Percentiles rank a stretch among this genome's conserved stretches.
Conservation (phyloP, 148 eudicot species). For the Vaccinium myrtillus region DNA sequence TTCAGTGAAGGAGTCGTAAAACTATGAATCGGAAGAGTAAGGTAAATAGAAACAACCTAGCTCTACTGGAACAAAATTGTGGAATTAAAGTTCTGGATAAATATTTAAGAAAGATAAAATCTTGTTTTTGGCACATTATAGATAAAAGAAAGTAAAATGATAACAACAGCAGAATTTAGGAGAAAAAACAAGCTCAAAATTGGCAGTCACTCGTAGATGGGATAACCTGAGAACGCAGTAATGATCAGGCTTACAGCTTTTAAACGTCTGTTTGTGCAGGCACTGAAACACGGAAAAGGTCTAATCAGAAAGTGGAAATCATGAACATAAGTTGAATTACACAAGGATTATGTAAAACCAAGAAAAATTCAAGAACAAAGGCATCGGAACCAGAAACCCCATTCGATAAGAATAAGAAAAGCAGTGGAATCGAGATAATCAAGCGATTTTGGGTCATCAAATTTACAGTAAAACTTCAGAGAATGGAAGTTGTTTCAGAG, state of each 20-base stretch:
- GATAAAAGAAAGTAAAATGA: neutral
- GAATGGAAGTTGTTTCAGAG: neutral
- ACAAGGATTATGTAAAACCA: neutral
- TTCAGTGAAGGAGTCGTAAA: neutral
- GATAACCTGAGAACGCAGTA: neutral
- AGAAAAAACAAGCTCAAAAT: neutral
- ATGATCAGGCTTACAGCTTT: neutral
- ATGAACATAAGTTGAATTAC: neutral
- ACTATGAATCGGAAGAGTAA: too few species aligned
- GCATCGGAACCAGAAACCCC: neutral
- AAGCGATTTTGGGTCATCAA: neutral
- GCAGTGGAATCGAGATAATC: neutral
- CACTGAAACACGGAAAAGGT: constrained; percentile 10
- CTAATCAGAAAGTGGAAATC: constrained; percentile 4
- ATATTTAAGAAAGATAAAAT: neutral
- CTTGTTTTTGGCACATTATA: neutral
- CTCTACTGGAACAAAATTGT: neutral
- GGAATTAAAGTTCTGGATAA: neutral
- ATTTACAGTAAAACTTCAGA: neutral
- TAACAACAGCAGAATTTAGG: constrained; percentile 1
- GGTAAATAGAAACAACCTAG: too few species aligned
- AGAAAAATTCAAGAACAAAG: neutral
- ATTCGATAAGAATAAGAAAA: neutral
- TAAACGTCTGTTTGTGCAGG: neutral
- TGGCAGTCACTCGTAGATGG: neutral